These are phyloP conservation scores for Eragrostis curvula DNA, from an alignment of 176 grass and related monocot species.

Conservation along the genomic window DNA sequence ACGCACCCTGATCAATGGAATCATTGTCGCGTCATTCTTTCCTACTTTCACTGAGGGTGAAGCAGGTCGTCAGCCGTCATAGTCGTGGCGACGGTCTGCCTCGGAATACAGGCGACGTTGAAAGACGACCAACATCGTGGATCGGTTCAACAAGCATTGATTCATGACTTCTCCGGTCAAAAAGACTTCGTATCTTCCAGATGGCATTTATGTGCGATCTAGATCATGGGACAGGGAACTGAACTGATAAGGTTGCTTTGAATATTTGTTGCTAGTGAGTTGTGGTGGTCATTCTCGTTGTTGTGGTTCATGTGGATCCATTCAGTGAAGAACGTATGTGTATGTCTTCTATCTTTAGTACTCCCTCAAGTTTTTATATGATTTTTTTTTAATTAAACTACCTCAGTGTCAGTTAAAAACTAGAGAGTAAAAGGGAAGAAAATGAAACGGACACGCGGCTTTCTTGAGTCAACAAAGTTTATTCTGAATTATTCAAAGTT, in stretches of 20 bases:
- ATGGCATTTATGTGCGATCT: conserved; percentile 27
- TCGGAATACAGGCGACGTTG: conserved; percentile 1
- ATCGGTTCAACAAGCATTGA: conserved; percentile 46
- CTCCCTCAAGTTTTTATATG: too few relatives aligned
- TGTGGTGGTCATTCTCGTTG: too few relatives aligned
- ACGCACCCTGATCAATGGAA: too few relatives aligned
- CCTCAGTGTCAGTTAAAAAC: too few relatives aligned
- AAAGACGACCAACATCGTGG: neutral
- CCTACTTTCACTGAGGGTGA: too few relatives aligned
- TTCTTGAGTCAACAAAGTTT: neutral
- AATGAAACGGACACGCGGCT: neutral
- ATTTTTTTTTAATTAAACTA: too few relatives aligned
- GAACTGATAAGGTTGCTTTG: neutral
- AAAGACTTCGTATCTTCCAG: conserved; percentile 18
- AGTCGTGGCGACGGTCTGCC: conserved; percentile 16
- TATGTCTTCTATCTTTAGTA: too few relatives aligned
- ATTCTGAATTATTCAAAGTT: too few relatives aligned
- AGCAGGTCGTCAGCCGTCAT: neutral
- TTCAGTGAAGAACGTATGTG: too few relatives aligned
- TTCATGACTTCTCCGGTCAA: conserved; percentile 37
- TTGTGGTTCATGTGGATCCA: too few relatives aligned
- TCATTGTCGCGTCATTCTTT: too few relatives aligned
- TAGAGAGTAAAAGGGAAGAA: neutral
- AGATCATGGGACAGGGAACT: neutral
- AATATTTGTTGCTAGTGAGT: conserved; percentile 2